Base-by-base conservation (phyloP, 2,329 filamentous ascomycete genomes). In the Lasiodiplodia sp. region DNA sequence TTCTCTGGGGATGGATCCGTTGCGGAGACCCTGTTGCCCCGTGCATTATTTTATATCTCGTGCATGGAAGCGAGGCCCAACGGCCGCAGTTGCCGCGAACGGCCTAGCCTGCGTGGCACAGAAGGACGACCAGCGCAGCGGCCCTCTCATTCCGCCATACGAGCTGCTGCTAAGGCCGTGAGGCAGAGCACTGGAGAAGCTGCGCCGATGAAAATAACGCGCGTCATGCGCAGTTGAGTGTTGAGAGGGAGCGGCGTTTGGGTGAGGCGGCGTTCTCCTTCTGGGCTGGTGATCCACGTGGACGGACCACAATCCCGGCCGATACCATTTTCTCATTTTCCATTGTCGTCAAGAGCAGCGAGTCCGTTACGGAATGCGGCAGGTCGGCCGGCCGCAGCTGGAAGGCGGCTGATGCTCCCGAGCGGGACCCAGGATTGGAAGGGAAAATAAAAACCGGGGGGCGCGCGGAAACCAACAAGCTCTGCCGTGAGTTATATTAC, bases 41-140 rank as follows among this genome's bases (percentile, higher is more conserved):
- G 18, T 28, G 25, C 58, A 49, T 63, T 47, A 34, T 38, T 52
- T 38, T 64, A 64, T 52, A 64, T 64, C 60, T 64, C 60, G 60
- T 53, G 60, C 60, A 64, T 64, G 60, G 60, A 64, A 64, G 60
- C 60, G 60, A 64, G 60, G 47, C 60, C 31, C 44, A 64, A 64
- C 60, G 60, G 60, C 60, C 60, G 60, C 60, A 64, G 60, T 49
- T 64, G 44, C 60, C 60, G 28, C 47, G 28, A 64, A 3, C 60
- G 60, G 60, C 47, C 47, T 64, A 64, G 60, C 31, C 44, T 14
- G 21, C 38, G 38, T 62, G 57, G 38, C 57, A 62, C 57, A 62
- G 38, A 23, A 25, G 7, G 38, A 38, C 44, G 58, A 23, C 16
- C 38, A 31, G 31, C 10, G 21, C 18, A 62, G 23, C 12, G 21